Conservation (phyloP, 2,329 filamentous ascomycete species). For the Fusarium incarnatum region DNA sequence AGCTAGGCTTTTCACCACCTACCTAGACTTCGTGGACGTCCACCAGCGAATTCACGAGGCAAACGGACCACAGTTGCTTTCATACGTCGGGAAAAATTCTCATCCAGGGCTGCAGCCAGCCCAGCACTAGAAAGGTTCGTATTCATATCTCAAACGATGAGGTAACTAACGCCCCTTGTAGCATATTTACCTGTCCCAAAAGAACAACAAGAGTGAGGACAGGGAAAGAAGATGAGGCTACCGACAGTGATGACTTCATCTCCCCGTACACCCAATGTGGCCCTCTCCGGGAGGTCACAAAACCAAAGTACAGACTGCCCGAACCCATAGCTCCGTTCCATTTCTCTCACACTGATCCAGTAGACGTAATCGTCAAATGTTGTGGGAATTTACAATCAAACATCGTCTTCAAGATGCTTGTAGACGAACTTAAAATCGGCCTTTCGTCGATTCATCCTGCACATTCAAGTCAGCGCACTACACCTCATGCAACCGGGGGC, state of each 20-base stretch:
- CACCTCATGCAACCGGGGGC: too few species aligned
- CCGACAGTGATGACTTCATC: slow-evolving; percentile 17
- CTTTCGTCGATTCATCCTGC: slow-evolving; percentile 98
- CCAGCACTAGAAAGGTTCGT: slow-evolving; percentile 31
- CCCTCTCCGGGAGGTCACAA: slow-evolving; percentile 27
- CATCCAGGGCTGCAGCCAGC: slow-evolving; percentile 28
- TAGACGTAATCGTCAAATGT: slow-evolving; percentile 1
- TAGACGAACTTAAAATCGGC: slow-evolving; percentile 98
- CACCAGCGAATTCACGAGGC: background rate
- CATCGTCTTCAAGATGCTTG: slow-evolving; percentile 96
- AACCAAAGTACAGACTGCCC: slow-evolving; percentile 37
- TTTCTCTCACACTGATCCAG: slow-evolving; percentile 18
- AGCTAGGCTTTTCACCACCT: background rate
- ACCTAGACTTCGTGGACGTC: background rate
- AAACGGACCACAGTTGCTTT: slow-evolving; percentile 3
- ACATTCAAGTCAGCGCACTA: slow-evolving; percentile 32
- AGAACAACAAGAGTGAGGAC: slow-evolving; percentile 27
- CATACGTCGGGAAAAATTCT: background rate
- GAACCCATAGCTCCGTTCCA: slow-evolving; percentile 33
- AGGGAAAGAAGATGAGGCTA: slow-evolving; percentile 26
- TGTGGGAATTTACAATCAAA: slow-evolving; percentile 56
- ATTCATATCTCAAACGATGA: slow-evolving; percentile 38
- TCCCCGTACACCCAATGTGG: slow-evolving; percentile 24
- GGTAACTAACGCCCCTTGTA: slow-evolving; percentile 28
- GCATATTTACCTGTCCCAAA: slow-evolving; percentile 30